Evolutionary conservation across 208 protist species (phyloP).

Genomic region (Trypanosoma rangeli): DNA sequence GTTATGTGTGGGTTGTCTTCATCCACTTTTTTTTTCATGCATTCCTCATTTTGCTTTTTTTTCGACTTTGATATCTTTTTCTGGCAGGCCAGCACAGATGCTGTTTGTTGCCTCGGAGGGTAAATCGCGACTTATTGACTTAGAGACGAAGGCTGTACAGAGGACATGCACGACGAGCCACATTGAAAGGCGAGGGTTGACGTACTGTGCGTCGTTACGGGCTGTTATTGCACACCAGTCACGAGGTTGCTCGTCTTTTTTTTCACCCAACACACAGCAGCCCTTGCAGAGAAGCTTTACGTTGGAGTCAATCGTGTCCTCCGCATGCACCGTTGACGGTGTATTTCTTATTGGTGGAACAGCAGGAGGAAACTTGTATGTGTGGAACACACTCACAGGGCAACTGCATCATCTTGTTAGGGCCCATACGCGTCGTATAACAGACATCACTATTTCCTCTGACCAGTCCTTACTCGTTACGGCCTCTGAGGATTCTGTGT

Average conservation of each 20-base stretch:
- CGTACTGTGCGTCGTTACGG: constrained; percentile 45
- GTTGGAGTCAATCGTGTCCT: constrained; percentile 54
- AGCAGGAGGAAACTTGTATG: constrained; percentile 51
- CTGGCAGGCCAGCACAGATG: constrained; percentile 35
- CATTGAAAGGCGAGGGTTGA: constrained; percentile 31
- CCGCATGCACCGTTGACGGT: constrained; percentile 51
- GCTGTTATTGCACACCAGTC: constrained; percentile 51
- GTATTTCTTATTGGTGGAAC: constrained; percentile 68
- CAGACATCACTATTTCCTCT: constrained; percentile 50
- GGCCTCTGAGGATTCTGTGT: constrained; percentile 72
- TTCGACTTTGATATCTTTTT: constrained; percentile 12
- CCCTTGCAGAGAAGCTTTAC: constrained; percentile 73
- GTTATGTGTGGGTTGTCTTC: not conserved
- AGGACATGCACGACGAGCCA: constrained; percentile 49
- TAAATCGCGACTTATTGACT: constrained; percentile 52
- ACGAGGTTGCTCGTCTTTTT: constrained; percentile 55
- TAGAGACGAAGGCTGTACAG: constrained; percentile 45
- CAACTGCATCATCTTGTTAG: constrained; percentile 66
- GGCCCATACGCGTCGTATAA: constrained; percentile 58
- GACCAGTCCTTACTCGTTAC: constrained; percentile 68
- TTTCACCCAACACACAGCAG: constrained; percentile 66
- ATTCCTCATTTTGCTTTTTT: not conserved
- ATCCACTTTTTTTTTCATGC: constrained; percentile 9
- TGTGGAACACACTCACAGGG: constrained; percentile 72
- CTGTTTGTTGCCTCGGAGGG: constrained; percentile 64